These are phyloP conservation scores for Tetracladium maxilliforme DNA, from an alignment of 2,329 filamentous ascomycete species.

Conservation along the genomic window DNA sequence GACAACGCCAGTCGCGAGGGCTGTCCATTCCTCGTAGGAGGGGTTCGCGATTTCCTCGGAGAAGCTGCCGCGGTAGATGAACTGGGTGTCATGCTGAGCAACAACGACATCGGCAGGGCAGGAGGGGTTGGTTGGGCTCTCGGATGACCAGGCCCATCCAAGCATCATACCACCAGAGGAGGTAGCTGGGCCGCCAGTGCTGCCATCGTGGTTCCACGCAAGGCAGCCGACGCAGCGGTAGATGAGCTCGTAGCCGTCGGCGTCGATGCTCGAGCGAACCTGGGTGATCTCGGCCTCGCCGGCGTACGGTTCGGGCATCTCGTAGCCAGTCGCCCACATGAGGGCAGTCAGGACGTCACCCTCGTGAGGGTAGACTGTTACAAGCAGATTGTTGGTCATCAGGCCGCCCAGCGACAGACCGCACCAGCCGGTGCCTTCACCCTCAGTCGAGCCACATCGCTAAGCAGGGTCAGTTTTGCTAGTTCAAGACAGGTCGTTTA, in stretches of 20 bases:
- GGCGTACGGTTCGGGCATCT: constrained; percentile 39
- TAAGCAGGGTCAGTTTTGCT: constrained; percentile 10
- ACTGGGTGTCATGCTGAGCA: constrained; percentile 35
- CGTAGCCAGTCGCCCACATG: constrained; percentile 42
- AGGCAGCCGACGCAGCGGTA: constrained; percentile 49
- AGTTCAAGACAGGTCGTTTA: background rate
- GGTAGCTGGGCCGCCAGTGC: constrained; percentile 26
- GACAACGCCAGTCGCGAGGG: constrained; percentile 11
- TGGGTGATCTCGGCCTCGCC: constrained; percentile 47
- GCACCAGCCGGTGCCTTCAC: constrained; percentile 37
- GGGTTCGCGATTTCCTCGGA: too few species aligned
- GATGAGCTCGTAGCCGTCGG: constrained; percentile 44
- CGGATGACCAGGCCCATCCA: constrained; percentile 37
- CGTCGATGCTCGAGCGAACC: constrained; percentile 40
- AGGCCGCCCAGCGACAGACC: constrained; percentile 36
- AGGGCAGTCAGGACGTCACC: constrained; percentile 37
- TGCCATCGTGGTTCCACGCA: constrained; percentile 33
- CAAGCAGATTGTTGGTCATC: constrained; percentile 42
- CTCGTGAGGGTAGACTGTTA: constrained; percentile 41
- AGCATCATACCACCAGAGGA: constrained; percentile 27
- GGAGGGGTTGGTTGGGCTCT: constrained; percentile 19
- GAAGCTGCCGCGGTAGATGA: constrained; percentile 24
- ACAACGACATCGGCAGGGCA: constrained; percentile 27
- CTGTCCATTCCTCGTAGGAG: constrained; percentile 16
- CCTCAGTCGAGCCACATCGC: constrained; percentile 28